Evolutionary conservation across 179 eudicot species (phyloP).

Genomic region (Silene vulgaris): DNA sequence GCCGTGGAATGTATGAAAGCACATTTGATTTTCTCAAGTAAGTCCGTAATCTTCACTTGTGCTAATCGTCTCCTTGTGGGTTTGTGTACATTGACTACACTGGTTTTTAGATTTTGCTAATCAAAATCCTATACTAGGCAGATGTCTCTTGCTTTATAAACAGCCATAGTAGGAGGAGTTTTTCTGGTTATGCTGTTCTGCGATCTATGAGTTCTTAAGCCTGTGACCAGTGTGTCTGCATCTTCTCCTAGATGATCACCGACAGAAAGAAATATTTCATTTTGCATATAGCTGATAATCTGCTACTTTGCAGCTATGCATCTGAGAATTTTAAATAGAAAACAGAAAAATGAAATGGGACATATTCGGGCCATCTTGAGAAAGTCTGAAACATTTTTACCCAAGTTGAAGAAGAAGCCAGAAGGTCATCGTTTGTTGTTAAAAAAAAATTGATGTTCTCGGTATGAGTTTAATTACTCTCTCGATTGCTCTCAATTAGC

Average conservation of each 20-base stretch:
- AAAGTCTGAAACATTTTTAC: neutral
- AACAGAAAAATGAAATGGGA: neutral
- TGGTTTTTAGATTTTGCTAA: neutral
- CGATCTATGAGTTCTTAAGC: neutral
- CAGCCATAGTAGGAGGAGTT: neutral
- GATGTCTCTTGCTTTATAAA: neutral
- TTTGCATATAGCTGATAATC: neutral
- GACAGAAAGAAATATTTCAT: neutral
- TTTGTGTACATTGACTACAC: neutral
- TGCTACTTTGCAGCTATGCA: constrained; percentile 2
- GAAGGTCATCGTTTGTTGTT: neutral
- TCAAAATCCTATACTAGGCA: neutral
- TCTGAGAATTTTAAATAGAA: neutral
- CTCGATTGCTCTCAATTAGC: neutral
- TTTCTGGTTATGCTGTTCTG: neutral
- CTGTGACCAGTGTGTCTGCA: neutral
- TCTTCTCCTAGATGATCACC: neutral
- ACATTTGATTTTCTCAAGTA: constrained; percentile 77
- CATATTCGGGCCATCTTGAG: neutral
- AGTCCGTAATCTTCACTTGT: constrained; percentile 15
- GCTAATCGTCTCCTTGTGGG: neutral
- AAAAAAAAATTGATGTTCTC: neutral
- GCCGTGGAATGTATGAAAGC: constrained; percentile 98
- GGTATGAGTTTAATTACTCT: neutral
- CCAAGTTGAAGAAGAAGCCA: neutral